A percentile compares a stretch with the other conserved stretches of the same genome.
Conservation (phyloP, 2,329 filamentous ascomycete genomes). For the Apiospora kogelbergensis region DNA sequence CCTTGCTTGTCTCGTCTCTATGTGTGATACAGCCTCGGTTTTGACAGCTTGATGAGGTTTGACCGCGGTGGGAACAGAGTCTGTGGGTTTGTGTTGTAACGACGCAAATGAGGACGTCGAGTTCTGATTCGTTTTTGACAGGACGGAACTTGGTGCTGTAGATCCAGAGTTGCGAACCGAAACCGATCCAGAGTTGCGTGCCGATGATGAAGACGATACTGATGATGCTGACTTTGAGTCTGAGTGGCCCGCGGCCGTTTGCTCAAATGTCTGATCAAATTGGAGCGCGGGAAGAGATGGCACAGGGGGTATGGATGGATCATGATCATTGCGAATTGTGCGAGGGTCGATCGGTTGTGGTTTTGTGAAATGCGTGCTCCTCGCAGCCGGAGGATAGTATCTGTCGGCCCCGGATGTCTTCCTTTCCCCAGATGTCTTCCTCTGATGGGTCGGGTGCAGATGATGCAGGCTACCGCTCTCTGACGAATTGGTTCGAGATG, state of each 20-base stretch:
- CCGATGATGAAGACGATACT: neutral
- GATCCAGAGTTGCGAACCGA: neutral
- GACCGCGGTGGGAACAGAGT: neutral
- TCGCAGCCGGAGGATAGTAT: neutral
- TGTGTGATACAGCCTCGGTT: neutral
- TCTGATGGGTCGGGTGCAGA: conserved; percentile 7
- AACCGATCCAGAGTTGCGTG: neutral
- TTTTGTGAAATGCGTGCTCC: neutral
- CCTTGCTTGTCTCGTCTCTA: neutral
- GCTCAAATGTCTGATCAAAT: neutral
- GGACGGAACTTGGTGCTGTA: conserved; percentile 1
- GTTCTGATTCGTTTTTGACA: neutral
- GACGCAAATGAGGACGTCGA: neutral
- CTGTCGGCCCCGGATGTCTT: neutral
- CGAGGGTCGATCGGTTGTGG: neutral
- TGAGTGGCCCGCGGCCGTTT: neutral
- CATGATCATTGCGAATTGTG: neutral
- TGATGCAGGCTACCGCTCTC: conserved; percentile 4
- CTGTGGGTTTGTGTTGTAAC: neutral
- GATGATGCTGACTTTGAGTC: neutral
- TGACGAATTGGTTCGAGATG: conserved; percentile 1
- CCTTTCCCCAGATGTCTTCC: neutral
- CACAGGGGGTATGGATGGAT: neutral
- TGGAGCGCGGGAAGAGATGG: neutral
- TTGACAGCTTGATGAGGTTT: neutral